Evolutionary conservation across 139 green algal genomes (phyloP), one percentile per base, ranked within the genome.

Genomic region (Mesostigma viride): DNA sequence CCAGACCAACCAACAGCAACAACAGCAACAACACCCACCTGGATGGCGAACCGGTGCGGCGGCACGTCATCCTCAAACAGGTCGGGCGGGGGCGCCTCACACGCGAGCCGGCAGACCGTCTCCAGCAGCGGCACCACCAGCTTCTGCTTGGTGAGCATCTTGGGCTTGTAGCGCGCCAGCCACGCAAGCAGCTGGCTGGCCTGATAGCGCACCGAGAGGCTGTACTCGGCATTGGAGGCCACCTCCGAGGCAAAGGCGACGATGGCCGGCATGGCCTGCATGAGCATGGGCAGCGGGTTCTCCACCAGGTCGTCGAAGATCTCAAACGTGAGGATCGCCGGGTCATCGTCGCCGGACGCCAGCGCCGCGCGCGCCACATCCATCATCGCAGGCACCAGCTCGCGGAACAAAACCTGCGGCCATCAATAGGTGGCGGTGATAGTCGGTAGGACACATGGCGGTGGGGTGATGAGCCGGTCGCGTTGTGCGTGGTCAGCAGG

Each of bases 101-200:
- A 53, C 2, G 68, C 64, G 71, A 90, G 77, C 11, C 61, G 44
- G 65, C 76, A 86, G 58, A 93, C 71, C 31, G 71, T 72, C 3
- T 67, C 48, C 47, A 92, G 74, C 0, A 86, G 40, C 2, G 47
- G 32, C 3, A 31, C 48, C 35, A 88, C 70, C 51, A 84, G 72
- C 69, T 83, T 83, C 31, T 81, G 62, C 35, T 74, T 78, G 5
- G 65, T 57, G 28, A 93, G 65, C 77, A 85, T 80, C 77, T 87
- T 88, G 32, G 86, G 79, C 80, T 90, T 89, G 74, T 71, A 86
- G 31, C 72, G 75, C 17, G 80, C 77, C 17, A 85, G 24, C 77
- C 75, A 84, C 22, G 81, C 64, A 24, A 89, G 14, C 24, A 91
- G 65, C 70, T 53, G 40, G 40, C 14, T 53, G 40, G 40, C 40